Conservation (phyloP, 352 stramenopile species). For the Globisporangium cylindrosporum region DNA sequence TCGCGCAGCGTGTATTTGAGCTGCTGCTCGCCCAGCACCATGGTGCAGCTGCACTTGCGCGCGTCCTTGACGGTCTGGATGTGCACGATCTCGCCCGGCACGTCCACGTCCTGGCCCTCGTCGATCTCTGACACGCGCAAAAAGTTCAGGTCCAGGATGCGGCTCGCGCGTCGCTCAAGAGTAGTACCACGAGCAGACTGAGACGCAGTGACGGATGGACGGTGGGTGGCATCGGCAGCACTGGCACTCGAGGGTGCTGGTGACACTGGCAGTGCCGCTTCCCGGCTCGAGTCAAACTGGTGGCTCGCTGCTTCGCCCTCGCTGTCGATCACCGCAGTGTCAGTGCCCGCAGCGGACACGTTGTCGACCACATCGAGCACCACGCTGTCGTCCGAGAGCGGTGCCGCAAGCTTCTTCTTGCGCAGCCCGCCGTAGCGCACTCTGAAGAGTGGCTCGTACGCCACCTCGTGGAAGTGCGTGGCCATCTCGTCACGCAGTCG, state of each 20-base stretch:
- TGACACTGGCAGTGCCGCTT: neutral
- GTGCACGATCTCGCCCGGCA: slow-evolving; percentile 70
- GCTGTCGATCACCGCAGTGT: slow-evolving; percentile 9
- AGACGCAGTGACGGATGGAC: neutral
- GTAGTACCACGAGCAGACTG: neutral
- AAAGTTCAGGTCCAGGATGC: slow-evolving; percentile 31
- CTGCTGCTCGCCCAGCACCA: slow-evolving; percentile 63
- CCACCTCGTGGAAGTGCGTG: slow-evolving; percentile 60
- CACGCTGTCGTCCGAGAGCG: slow-evolving; percentile 12
- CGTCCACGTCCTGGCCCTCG: slow-evolving; percentile 55
- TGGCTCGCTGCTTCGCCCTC: slow-evolving; percentile 3
- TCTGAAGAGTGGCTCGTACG: slow-evolving; percentile 52
- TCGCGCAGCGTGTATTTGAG: slow-evolving; percentile 71
- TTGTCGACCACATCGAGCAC: neutral
- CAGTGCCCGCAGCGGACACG: neutral
- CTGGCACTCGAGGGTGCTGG: neutral
- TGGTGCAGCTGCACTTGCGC: slow-evolving; percentile 58
- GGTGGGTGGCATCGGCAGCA: neutral
- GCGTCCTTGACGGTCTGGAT: slow-evolving; percentile 55
- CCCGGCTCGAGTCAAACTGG: slow-evolving; percentile 11
- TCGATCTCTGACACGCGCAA: slow-evolving; percentile 35
- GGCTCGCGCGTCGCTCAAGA: slow-evolving; percentile 10
- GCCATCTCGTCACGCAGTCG: slow-evolving; percentile 70
- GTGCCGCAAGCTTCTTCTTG: slow-evolving; percentile 33
- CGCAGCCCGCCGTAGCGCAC: slow-evolving; percentile 48